Conservation (phyloP, 1,139 yeast genomes). For the Candida pseudoviswanathii region DNA sequence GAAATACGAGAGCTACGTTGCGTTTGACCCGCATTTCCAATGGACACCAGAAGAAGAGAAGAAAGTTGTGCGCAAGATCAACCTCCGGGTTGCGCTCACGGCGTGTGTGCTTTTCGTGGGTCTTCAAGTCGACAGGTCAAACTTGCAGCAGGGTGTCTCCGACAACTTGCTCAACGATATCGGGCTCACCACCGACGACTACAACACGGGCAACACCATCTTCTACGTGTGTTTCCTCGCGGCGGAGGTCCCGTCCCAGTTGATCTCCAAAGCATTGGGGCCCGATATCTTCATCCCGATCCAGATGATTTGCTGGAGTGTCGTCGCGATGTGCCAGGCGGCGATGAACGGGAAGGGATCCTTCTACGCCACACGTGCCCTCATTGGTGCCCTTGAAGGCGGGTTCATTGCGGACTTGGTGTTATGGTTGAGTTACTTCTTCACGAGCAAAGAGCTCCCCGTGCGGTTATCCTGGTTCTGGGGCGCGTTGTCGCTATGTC, state of each 20-base stretch:
- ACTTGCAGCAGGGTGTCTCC: conserved; percentile 33
- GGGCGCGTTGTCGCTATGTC: conserved; percentile 20
- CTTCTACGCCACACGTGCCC: conserved; percentile 29
- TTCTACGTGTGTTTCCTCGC: conserved; percentile 29
- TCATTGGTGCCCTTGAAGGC: conserved; percentile 32
- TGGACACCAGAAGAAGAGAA: conserved; percentile 40
- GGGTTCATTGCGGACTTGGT: conserved; percentile 36
- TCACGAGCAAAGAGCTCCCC: conserved; percentile 30
- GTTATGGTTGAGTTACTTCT: conserved; percentile 31
- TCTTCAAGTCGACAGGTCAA: conserved; percentile 35
- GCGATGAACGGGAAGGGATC: conserved; percentile 25
- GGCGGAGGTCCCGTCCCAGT: conserved; percentile 38
- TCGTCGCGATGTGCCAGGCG: conserved; percentile 31
- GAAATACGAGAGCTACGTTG: conserved; percentile 35
- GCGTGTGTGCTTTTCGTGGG: conserved; percentile 35
- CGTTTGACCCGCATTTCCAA: conserved; percentile 36
- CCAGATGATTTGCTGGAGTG: conserved; percentile 36
- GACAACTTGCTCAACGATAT: conserved; percentile 34
- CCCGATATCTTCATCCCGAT: conserved; percentile 35
- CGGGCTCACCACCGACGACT: conserved; percentile 30
- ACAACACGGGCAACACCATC: conserved; percentile 34
- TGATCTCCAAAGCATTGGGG: conserved; percentile 34
- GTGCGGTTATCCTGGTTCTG: conserved; percentile 25
- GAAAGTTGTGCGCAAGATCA: conserved; percentile 25
- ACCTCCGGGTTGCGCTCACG: conserved; percentile 29